Percentiles rank a stretch among this genome's conserved stretches.
Conservation (phyloP, 805 yeast genomes). For the Saccharomycopsis fermentans region DNA sequence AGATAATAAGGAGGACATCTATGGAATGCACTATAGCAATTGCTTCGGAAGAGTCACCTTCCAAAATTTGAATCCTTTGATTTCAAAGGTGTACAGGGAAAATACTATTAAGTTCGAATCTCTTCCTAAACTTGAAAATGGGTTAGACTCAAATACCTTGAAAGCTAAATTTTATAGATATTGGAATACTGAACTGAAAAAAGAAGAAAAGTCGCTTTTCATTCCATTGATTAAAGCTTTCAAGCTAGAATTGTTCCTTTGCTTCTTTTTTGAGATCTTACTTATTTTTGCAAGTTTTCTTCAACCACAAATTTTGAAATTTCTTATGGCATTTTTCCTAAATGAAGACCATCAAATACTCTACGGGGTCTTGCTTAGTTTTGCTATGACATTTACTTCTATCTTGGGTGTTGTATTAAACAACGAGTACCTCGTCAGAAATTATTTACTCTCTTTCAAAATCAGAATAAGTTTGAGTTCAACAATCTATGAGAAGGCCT, state of each 20-base stretch:
- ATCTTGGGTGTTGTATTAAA: constrained; percentile 49
- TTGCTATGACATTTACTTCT: constrained; percentile 53
- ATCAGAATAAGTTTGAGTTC: constrained; percentile 56
- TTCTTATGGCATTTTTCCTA: constrained; percentile 38
- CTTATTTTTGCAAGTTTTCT: constrained; percentile 33
- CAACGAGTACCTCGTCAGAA: constrained; percentile 57
- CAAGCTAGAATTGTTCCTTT: constrained; percentile 28
- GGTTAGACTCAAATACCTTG: constrained; percentile 27
- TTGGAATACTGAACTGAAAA: constrained; percentile 30
- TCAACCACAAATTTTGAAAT: constrained; percentile 48
- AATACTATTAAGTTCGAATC: constrained; percentile 32
- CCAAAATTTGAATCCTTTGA: constrained; percentile 39
- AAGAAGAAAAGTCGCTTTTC: constrained; percentile 23
- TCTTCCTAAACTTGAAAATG: constrained; percentile 33
- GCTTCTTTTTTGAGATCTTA: constrained; percentile 29
- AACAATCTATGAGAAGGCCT: constrained; percentile 61
- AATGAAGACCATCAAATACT: constrained; percentile 34
- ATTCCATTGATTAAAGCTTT: constrained; percentile 31
- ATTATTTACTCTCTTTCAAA: constrained; percentile 47
- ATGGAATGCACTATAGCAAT: constrained; percentile 1
- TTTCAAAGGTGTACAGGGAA: constrained; percentile 30
- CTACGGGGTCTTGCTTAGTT: constrained; percentile 53
- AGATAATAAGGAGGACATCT: constrained; percentile 11
- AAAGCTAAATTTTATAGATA: constrained; percentile 24
- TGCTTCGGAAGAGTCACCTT: constrained; percentile 32